phyloP scores from a whole-genome alignment of 805 yeast genomes.

The Torulaspora gathmanii region DNA sequence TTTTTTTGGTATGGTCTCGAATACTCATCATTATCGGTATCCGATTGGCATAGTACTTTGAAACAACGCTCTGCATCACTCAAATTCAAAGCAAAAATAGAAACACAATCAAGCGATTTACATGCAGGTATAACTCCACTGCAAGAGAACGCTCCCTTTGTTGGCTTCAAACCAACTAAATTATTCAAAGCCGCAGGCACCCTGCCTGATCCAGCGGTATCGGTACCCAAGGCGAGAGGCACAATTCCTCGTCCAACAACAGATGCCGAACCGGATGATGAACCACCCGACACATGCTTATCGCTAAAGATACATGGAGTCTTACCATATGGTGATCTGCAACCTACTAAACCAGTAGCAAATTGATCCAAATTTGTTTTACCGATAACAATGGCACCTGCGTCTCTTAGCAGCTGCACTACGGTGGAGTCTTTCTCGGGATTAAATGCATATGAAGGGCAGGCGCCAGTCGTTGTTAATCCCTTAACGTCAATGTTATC shows the following conservation, averaged over 20 bases:
- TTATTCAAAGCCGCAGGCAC: conserved; percentile 96
- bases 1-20: conserved; percentile 69
- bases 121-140: conserved; percentile 97
- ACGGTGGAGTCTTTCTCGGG: conserved; percentile 73
- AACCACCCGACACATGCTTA: conserved; percentile 88
- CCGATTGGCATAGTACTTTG: conserved; percentile 66
- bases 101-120: conserved; percentile 87
- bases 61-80: conserved; percentile 80
- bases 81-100: conserved; percentile 72
- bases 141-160: conserved; percentile 81
- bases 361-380: conserved; percentile 95
- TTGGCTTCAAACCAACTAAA: conserved; percentile 86
- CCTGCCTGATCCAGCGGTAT: conserved; percentile 97
- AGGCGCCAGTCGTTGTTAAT: conserved; percentile 88
- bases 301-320: conserved; percentile 74
- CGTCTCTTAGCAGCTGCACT: conserved; percentile 66
- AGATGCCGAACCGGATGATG: conserved; percentile 92
- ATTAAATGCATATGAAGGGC: conserved; percentile 72
- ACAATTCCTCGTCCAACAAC: conserved; percentile 87
- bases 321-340: conserved; percentile 90
- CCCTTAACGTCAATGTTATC: conserved; percentile 89
- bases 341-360: conserved; percentile 96
- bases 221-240: conserved; percentile 88
- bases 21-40: conserved; percentile 65
- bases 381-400: conserved; percentile 91